Evolutionary conservation across 345 rosid species (phyloP), one percentile per base, ranked within the genome.

Genomic region (Aethionema arabicum): DNA sequence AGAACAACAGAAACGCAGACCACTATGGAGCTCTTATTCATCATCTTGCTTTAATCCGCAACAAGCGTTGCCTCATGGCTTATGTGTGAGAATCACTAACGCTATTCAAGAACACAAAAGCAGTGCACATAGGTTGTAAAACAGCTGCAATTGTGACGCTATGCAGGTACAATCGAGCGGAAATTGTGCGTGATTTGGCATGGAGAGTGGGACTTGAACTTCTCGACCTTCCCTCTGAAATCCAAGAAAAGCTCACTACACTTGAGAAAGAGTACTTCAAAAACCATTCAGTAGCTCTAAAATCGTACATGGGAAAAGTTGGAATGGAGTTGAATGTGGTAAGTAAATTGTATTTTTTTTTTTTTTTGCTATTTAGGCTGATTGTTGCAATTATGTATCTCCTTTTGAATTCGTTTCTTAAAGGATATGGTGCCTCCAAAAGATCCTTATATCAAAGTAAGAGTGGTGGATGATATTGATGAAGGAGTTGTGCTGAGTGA

Each of bases 341-440:
- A 82, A 74, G n/a, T n/a, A n/a, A n/a, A n/a, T n/a, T n/a, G n/a
- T n/a, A n/a, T n/a, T n/a, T n/a, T n/a, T n/a, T n/a, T n/a, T n/a
- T n/a, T n/a, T 33, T 42, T 8, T 27, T 52, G n/a, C 41, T 11
- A 3, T 29, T 5, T 16, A 21, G 35, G 4, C 51, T 37, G 39
- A 31, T 7, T 32, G 29, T 40, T 6, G 7, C 7, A 1, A 31
- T 49, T 2, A 39, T 30, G 49, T 5, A 39, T 15, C 1, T 42
- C 29, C 40, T n/a, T n/a, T 56, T 47, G 48, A 32, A 53, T 54
- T 29, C 43, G 11, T 56, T 52, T 74, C 56, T 72, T 45, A 45
- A 73, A 92, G 98, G 98, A 87, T 73, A 87, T 84, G 91, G 98
- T 92, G 67, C 95, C 98, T 11, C 96, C 97, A 4, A 92, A 92